Base-by-base conservation (phyloP, 495 filamentous ascomycete species). In the Parachaetomium inaequale region DNA sequence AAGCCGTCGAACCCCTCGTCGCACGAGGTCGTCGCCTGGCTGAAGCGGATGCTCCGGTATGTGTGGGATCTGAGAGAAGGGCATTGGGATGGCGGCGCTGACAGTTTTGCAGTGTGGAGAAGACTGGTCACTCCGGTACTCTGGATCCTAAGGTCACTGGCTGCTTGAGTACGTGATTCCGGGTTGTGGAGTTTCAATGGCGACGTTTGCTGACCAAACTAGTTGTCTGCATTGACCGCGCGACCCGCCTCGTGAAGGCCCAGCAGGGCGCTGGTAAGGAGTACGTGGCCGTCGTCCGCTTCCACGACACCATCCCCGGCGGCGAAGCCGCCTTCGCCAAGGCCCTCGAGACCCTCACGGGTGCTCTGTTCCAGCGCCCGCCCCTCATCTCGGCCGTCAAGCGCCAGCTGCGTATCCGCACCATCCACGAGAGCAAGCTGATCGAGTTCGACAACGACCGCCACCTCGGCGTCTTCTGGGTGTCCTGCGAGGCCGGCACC, bases 381-480 rank as follows among this genome's bases (percentile, higher is more conserved):
- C 94, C 94, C 53, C 80, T 98, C 69, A 98, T 98, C 66, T 98
- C 94, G 14, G 94, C 94, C 64, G 94, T 98, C 72, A 98, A 98
- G 87, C 87, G 94, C 73, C 92, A 96, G 78, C 84, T 98, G 55
- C 93, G 94, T 80, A 93, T 98, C 71, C 87, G 94, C 74, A 96
- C 94, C 12, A 96, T 98, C 69, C 87, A 97, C 76, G 90, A 97
- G 78, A 92, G 88, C 81, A 93, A 93, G 77, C 79, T 96, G 36
- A 88, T 92, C 68, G 93, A 98, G 77, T 98, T 96, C 71, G 94
- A 98, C 76, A 96, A 98, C 74, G 92, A 98, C 59, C 86, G 94
- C 63, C 91, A 97, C 71, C 84, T 98, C n/a, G 95, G 88, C 75
- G 92, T 98, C 34, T 98, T 98, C 84, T 97, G 94, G 94, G 95